phyloP scores from a whole-genome alignment of 208 protist species.

The Endotrypanum monterogeii region DNA sequence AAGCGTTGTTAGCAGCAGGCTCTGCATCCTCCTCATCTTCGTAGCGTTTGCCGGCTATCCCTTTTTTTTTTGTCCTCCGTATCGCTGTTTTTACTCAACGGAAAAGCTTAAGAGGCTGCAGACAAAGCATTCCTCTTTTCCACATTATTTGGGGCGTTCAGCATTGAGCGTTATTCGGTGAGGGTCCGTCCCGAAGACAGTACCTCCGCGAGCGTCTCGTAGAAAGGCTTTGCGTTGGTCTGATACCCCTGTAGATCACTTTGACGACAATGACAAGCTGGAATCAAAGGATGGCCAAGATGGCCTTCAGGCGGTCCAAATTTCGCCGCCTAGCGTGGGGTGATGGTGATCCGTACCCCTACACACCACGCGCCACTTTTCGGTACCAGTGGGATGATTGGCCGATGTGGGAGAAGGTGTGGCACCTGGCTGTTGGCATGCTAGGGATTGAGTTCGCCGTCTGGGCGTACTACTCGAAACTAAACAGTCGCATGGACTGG shows the following conservation, averaged over 20 bases:
- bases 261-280: slow-evolving; percentile 57
- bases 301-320: slow-evolving; percentile 87
- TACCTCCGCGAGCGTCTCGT: not conserved
- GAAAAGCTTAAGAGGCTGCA: no score
- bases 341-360: slow-evolving; percentile 89
- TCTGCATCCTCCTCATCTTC: no score
- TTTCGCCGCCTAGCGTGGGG: slow-evolving; percentile 89
- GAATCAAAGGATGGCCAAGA: slow-evolving; percentile 92
- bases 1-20: no score
- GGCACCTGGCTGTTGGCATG: slow-evolving; percentile 70
- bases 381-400: slow-evolving; percentile 92
- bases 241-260: not conserved
- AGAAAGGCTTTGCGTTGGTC: not conserved
- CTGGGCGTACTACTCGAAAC: slow-evolving; percentile 87
- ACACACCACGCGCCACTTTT: slow-evolving; percentile 88
- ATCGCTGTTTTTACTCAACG: no score
- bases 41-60: no score
- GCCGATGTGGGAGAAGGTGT: slow-evolving; percentile 91
- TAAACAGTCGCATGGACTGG: slow-evolving; percentile 88
- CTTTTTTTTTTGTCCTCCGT: no score
- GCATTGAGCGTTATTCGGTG: not conserved
- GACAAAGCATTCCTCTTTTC: no score
- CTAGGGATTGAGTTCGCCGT: slow-evolving; percentile 70
- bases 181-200: not conserved
- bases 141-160: no score